Evolutionary conservation across 2,329 filamentous ascomycete species (phyloP), one percentile per base, ranked within the genome.

Genomic region (Ophiostoma australiae): DNA sequence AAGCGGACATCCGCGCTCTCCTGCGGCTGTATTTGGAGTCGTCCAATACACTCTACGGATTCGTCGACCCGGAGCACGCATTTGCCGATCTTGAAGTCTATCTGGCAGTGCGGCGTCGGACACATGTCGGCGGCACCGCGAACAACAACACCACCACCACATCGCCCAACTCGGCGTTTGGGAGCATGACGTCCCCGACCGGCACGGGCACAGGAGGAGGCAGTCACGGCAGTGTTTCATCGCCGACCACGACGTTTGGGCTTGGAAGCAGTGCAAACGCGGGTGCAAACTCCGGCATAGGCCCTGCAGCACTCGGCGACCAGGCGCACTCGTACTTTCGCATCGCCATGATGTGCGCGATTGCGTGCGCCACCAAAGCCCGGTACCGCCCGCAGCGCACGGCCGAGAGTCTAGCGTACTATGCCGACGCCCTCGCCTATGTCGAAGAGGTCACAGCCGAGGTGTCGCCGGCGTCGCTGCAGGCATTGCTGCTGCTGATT

Each of bases 291-390:
- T 13, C 10, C 15, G 52, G 52, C 5, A 44, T 23, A 5, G 66
- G 11, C 66, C 37, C 39, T 2, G 39, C 66, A 31, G 63, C 63
- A 3, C 73, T 74, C 6, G 76, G 75, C 7, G 72, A 74, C 41
- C 76, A 78, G 55, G 76, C 77, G 0, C 74, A 78, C 70, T 74
- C 76, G 35, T 79, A 77, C 73, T 79, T 79, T 67, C 76, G 77
- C 33, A 73, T 77, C n/a, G 74, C 73, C 68, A 77, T 79, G 76
- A 78, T 79, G 55, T 79, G 77, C 67, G 77, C 77, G 33, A 77
- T 78, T 61, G 75, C 76, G 3, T 75, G 76, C 15, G 77, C 76
- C 8, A 78, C 76, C 48, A 75, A 74, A 41, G 75, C 76, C 11
- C 71, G 76, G 48, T 76, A 78, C 72, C 73, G 76, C 7, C 76